phyloP scores from a whole-genome alignment of 768 basidiomycete genomes.

The Pleurotus giganteus region DNA sequence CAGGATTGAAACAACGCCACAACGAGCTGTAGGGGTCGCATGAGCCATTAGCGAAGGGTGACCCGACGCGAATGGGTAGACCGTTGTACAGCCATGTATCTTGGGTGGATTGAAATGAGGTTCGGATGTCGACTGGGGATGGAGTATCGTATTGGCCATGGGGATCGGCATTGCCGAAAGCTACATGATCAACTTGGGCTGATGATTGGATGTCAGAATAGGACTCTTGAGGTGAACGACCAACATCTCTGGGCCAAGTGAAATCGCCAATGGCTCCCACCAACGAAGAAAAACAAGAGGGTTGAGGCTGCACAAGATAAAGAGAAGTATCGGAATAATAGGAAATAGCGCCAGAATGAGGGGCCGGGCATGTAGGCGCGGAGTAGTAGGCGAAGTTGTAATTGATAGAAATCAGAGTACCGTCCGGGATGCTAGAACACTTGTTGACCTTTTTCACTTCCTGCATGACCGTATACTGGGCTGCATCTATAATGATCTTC shows the following conservation, averaged over 20 bases:
- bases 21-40: too few species aligned
- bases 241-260: constrained; percentile 6
- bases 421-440: constrained; percentile 11
- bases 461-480: constrained; percentile 22
- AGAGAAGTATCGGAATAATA: background rate
- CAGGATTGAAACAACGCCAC: too few species aligned
- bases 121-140: background rate
- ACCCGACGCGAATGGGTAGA: too few species aligned
- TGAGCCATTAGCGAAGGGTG: background rate
- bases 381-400: constrained; percentile 13
- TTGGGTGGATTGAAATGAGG: background rate
- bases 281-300: background rate
- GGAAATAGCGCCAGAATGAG: background rate
- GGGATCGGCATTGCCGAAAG: too few species aligned
- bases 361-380: background rate
- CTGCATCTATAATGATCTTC: constrained; percentile 21
- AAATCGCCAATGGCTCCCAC: background rate
- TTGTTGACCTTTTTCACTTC: constrained; percentile 17
- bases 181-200: too few species aligned
- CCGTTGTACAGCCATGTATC: background rate
- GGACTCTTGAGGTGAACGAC: background rate
- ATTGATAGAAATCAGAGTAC: constrained; percentile 15
- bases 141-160: too few species aligned
- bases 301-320: background rate
- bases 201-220: background rate